Conservation (phyloP, 768 basidiomycete species). For the Brasilioporus rufonigricans region DNA sequence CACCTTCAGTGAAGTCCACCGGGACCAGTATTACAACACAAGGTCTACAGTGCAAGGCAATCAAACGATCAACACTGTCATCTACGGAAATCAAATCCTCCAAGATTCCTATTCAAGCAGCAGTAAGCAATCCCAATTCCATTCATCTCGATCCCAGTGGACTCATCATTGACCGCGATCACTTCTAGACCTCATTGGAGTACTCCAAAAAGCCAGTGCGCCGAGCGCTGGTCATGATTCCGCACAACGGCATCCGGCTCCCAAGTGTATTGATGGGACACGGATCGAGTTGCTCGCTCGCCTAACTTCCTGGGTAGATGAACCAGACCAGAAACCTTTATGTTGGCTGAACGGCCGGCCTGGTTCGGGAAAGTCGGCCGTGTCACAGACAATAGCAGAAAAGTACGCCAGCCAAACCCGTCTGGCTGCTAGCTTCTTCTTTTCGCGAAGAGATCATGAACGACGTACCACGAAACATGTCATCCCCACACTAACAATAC, state of each 20-base stretch:
- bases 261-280: conserved; percentile 24
- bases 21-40: conserved; percentile 12
- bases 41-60: conserved; percentile 15
- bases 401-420: conserved; percentile 16
- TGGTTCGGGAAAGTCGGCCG: conserved; percentile 27
- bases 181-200: conserved; percentile 11
- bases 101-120: conserved; percentile 13
- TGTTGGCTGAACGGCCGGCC: conserved; percentile 29
- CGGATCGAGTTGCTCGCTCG: conserved; percentile 18
- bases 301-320: conserved; percentile 15
- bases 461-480: conserved; percentile 24
- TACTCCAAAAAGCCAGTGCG: conserved; percentile 15
- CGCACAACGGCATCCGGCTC: conserved; percentile 17
- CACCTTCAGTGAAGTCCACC: conserved; percentile 16
- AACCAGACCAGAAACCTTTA: conserved; percentile 3
- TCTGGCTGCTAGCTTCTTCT: conserved; percentile 37
- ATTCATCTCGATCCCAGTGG: neutral
- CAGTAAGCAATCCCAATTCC: neutral
- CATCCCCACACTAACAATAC: conserved; percentile 32
- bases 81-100: conserved; percentile 20
- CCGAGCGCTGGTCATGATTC: conserved; percentile 21
- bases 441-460: conserved; percentile 29
- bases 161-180: neutral
- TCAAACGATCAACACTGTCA: conserved; percentile 14
- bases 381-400: conserved; percentile 33